A percentile compares a stretch with the other conserved stretches of the same genome.
phyloP scores from a whole-genome alignment of 73 alveolate species.

The Paramecium sonneborni region DNA sequence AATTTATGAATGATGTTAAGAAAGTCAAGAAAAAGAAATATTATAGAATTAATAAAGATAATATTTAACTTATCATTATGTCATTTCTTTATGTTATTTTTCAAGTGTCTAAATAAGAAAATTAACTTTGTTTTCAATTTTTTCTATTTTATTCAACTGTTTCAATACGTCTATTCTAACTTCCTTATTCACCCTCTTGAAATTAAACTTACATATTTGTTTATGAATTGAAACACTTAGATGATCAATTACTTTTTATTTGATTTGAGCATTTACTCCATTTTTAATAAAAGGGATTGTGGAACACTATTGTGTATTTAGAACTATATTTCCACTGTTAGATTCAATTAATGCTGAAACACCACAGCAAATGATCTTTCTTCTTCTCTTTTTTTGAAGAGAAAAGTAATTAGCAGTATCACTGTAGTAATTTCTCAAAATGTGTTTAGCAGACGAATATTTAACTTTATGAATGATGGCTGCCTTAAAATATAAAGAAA shows the following conservation, averaged over 20 bases:
- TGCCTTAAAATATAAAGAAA: neutral
- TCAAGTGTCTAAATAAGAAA: neutral
- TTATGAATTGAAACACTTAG: neutral
- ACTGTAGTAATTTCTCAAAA: conserved; percentile 2
- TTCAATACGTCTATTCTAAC: neutral
- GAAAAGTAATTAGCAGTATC: neutral
- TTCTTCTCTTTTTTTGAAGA: neutral
- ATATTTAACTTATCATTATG: neutral
- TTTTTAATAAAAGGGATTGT: neutral
- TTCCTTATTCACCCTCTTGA: neutral
- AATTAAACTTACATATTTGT: neutral
- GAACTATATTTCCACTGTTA: neutral
- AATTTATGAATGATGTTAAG: neutral
- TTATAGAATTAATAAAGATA: neutral
- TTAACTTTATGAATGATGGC: neutral
- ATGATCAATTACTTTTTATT: neutral
- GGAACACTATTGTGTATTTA: neutral
- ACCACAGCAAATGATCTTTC: neutral
- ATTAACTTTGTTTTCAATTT: neutral
- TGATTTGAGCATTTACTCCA: neutral
- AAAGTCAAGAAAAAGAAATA: neutral
- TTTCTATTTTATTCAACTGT: neutral
- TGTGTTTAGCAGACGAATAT: conserved; percentile 38
- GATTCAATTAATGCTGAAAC: neutral
- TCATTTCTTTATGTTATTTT: neutral